Conservation (phyloP, 176 grass and related monocot genomes). For the Bonia amplexicaulis region DNA sequence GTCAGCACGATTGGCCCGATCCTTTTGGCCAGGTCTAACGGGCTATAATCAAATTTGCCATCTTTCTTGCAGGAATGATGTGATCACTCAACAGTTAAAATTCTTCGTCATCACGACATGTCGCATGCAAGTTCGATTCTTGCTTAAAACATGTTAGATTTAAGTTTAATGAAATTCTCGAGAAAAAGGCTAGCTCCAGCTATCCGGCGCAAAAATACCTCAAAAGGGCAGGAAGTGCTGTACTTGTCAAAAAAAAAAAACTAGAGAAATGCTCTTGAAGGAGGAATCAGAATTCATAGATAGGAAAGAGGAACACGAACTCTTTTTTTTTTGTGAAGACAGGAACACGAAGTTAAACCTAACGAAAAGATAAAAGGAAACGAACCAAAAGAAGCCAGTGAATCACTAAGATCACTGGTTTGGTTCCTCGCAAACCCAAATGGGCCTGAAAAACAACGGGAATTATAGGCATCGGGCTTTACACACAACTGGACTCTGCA, state of each 20-base stretch:
- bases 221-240: no score
- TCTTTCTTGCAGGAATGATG: no score
- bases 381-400: neutral
- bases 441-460: neutral
- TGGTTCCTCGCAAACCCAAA: neutral
- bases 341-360: neutral
- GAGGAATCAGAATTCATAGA: no score
- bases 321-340: no score
- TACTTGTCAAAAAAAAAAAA: no score
- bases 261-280: no score
- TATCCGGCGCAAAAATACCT: no score
- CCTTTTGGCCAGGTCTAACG: no score
- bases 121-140: no score
- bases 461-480: neutral
- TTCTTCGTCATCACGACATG: neutral
- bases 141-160: neutral
- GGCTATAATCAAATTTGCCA: neutral
- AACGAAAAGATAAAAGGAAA: neutral
- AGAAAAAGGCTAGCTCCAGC: neutral
- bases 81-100: neutral
- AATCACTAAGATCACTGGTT: neutral
- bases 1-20: fast-evolving
- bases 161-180: neutral
- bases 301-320: no score
- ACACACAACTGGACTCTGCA: neutral